Percentiles rank a stretch among this genome's conserved stretches.
phyloP scores from a whole-genome alignment of 352 stramenopile species.

The Globisporangium recalcitrans region DNA sequence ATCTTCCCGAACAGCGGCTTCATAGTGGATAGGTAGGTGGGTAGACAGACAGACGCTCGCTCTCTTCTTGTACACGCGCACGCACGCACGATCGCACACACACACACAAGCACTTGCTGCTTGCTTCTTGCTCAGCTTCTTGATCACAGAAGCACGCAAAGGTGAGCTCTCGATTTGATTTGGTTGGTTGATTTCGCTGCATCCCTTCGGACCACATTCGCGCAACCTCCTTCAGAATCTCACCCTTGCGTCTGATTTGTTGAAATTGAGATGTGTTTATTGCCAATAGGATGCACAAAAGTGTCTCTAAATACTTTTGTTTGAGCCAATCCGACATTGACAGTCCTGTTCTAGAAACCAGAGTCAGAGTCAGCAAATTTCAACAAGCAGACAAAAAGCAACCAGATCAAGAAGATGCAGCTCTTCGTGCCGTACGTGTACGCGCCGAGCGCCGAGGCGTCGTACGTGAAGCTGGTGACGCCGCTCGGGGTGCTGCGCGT shows the following conservation, averaged over 20 bases:
- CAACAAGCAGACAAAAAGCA: conserved; percentile 1
- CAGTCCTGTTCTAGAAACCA: neutral
- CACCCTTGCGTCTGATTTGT: neutral
- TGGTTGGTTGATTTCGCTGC: conserved; percentile 22
- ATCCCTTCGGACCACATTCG: conserved; percentile 21
- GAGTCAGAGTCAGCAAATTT: neutral
- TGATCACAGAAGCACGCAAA: neutral
- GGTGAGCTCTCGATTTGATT: conserved; percentile 17
- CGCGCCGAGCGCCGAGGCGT: conserved; percentile 42
- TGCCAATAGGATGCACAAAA: no score
- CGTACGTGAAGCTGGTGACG: conserved; percentile 68
- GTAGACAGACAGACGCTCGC: neutral
- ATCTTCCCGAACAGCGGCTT: conserved; percentile 93
- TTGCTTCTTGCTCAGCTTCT: conserved; percentile 2
- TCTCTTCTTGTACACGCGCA: neutral
- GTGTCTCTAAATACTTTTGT: neutral
- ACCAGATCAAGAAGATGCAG: neutral
- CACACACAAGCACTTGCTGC: neutral
- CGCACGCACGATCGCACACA: no score
- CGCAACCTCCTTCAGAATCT: neutral
- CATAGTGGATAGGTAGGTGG: conserved; percentile 48
- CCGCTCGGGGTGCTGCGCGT: conserved; percentile 59
- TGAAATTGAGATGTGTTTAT: neutral
- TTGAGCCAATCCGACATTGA: neutral
- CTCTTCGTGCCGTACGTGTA: conserved; percentile 78